phyloP scores from a whole-genome alignment of 805 yeast species.

The Ogataea trehaloabstinens region DNA sequence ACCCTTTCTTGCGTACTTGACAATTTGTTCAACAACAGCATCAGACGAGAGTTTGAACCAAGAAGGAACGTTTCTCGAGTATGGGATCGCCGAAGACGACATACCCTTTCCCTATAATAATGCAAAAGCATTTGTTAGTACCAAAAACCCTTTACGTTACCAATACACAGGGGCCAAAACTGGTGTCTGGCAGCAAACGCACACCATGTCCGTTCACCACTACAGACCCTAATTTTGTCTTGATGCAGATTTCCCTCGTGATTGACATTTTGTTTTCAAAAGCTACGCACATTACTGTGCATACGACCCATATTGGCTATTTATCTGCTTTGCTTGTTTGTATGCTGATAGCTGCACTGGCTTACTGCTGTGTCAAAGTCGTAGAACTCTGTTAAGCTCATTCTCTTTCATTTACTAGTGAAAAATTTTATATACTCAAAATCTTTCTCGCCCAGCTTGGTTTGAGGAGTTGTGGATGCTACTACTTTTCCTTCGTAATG shows the following conservation, averaged over 20 bases:
- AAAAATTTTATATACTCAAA: constrained; percentile 7
- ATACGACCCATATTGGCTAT: constrained; percentile 98
- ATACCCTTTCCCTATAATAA: constrained; percentile 91
- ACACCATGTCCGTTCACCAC: constrained; percentile 21
- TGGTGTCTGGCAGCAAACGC: constrained; percentile 50
- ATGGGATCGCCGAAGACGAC: constrained; percentile 98
- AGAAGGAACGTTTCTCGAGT: constrained; percentile 97
- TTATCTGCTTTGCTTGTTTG: no score
- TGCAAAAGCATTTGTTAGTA: no score
- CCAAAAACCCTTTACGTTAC: constrained; percentile 25
- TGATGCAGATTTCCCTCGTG: constrained; percentile 14
- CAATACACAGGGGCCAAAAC: constrained; percentile 38
- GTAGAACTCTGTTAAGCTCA: no score
- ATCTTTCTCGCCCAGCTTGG: not conserved
- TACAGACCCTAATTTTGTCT: constrained; percentile 32
- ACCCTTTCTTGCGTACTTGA: constrained; percentile 99
- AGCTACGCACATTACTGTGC: constrained; percentile 91
- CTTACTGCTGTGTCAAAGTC: no score
- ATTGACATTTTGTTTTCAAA: constrained; percentile 11
- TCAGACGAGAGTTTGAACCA: constrained; percentile 99
- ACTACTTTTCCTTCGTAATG: no score
- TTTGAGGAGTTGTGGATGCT: no score
- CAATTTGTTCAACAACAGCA: constrained; percentile 94
- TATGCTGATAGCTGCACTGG: no score
- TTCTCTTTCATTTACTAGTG: no score